phyloP scores from a whole-genome alignment of 2,329 filamentous ascomycete species.

The Dothistroma pini region DNA sequence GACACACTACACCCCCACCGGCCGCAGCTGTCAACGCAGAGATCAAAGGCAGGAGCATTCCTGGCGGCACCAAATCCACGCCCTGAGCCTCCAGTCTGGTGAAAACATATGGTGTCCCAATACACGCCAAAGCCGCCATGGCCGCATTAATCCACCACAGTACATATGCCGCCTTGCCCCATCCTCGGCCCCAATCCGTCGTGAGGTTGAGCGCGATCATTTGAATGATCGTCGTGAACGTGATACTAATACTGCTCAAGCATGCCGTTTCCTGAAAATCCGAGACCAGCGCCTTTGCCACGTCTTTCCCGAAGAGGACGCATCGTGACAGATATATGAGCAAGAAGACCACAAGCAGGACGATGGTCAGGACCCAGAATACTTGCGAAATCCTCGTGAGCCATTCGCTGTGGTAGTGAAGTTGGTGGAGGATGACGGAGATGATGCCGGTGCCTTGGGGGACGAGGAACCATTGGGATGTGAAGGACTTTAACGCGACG shows the following conservation, averaged over 20 bases:
- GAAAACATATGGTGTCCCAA: conserved; percentile 15
- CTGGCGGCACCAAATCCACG: conserved; percentile 8
- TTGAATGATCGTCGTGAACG: conserved; percentile 14
- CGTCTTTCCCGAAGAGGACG: conserved; percentile 8
- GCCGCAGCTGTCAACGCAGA: conserved; percentile 13
- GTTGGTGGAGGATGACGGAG: conserved; percentile 13
- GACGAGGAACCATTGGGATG: conserved; percentile 19
- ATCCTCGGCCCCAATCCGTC: conserved; percentile 2
- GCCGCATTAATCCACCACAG: conserved; percentile 17
- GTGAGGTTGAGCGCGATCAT: conserved; percentile 16
- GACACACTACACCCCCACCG: conserved; percentile 14
- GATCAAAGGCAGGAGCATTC: conserved; percentile 12
- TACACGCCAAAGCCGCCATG: conserved; percentile 7
- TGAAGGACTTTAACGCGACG: conserved; percentile 14
- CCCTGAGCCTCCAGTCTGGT: conserved; percentile 7
- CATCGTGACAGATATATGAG: conserved; percentile 8
- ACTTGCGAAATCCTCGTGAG: conserved; percentile 12
- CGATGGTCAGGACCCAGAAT: conserved; percentile 16
- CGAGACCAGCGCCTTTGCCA: background rate
- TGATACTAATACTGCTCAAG: conserved; percentile 13
- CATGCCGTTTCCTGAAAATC: conserved; percentile 17
- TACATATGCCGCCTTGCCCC: conserved; percentile 14
- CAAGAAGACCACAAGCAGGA: conserved; percentile 8
- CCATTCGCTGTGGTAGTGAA: conserved; percentile 17
- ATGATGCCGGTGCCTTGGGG: conserved; percentile 19